Evolutionary conservation across 768 basidiomycete genomes (phyloP), one percentile per base, ranked within the genome.

Genomic region (Pisolithus marmoratus): DNA sequence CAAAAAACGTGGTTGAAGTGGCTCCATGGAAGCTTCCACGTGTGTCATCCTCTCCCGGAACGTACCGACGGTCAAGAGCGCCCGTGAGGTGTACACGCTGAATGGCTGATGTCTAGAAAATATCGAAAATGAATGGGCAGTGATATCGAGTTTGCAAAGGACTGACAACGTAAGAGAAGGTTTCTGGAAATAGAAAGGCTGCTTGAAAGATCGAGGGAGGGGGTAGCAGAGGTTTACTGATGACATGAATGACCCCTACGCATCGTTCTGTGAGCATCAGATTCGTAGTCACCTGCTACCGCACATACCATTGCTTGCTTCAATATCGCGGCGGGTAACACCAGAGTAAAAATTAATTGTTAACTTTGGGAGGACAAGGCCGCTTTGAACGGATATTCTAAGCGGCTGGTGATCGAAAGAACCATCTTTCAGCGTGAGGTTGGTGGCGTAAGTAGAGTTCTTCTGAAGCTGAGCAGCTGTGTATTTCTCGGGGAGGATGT

Each of bases 381-480:
- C 62, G 40, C 67, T 61, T 38, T 64, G 54, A 34, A 80, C 62
- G 20, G 71, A 70, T 45, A 83, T 51, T 34, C 82, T 76, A 41
- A 77, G 61, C 1, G 77, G 68, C 48, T 80, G 61, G 5, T 67
- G 67, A 49, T 74, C 78, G 38, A 78, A 63, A 2, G 71, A 69
- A 9, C 74, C 72, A 44, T 75, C 68, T 5, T 63, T 57, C 7
- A 79, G 66, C 8, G 67, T 64, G 26, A 83, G 65, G 27, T 72
- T 68, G 1, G 79, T 80, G 8, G 78, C 69, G 48, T 74, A 76
- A 0, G 84, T 86, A 5, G 73, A 74, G 62, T 84, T 83, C 58
- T 72, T 67, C 8, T 73, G 72, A 19, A 85, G 72, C 12, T 71
- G 69, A 14, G 56, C 51, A 1, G 66, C 61, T 50, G 72, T 65